A percentile compares a stretch with the other conserved stretches of the same genome.
Conservation (phyloP, 2,329 filamentous ascomycete genomes). For the Penicillium fuscoglaucum region DNA sequence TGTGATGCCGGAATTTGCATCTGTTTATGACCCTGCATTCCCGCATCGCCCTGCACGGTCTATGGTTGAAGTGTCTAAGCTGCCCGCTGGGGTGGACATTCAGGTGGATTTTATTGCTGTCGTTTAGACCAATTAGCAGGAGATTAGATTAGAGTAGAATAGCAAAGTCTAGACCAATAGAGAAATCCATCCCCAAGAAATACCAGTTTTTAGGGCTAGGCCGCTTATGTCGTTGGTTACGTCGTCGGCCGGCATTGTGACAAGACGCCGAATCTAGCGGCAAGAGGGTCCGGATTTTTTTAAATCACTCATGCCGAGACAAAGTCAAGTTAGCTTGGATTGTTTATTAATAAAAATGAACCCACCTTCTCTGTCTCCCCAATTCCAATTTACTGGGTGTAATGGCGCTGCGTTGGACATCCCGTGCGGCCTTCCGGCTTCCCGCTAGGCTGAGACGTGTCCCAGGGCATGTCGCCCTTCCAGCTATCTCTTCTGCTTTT, state of each 20-base stretch:
- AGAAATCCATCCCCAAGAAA: no score
- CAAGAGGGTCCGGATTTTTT: no score
- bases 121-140: no score
- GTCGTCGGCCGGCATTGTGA: no score
- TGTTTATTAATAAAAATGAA: not conserved
- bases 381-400: not conserved
- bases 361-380: not conserved
- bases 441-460: not conserved
- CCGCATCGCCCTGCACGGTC: conserved; percentile 17
- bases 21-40: conserved; percentile 13
- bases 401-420: not conserved
- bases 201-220: no score
- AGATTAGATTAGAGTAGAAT: no score
- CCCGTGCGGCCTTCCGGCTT: not conserved
- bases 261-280: no score
- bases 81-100: conserved; percentile 6
- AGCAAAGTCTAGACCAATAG: no score
- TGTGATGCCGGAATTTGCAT: conserved; percentile 14
- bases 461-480: not conserved
- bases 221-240: no score
- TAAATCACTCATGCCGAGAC: no score
- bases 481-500: not conserved
- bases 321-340: not conserved
- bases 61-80: conserved; percentile 15
- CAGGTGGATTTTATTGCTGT: no score